Conservation (phyloP, 768 basidiomycete genomes). For the Kwoniella botswanensis region DNA sequence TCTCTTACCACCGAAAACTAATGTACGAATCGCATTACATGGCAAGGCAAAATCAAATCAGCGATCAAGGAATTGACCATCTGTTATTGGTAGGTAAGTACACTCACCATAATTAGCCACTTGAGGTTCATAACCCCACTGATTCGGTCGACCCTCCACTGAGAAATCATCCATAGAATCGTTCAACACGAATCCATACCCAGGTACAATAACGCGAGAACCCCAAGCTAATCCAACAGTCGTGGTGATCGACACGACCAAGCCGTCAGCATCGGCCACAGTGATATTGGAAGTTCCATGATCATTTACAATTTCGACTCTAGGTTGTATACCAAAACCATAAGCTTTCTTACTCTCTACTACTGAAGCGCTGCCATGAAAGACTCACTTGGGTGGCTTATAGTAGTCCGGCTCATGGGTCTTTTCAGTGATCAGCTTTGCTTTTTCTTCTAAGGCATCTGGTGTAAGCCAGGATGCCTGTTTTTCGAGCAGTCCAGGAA, state of each 20-base stretch:
- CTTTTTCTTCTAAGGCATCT: conserved; percentile 16
- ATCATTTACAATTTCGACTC: conserved; percentile 43
- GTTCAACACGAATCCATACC: conserved; percentile 48
- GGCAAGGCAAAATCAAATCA: conserved; percentile 18
- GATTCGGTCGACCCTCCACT: conserved; percentile 40
- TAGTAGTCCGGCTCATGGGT: conserved; percentile 45
- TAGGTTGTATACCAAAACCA: conserved; percentile 7
- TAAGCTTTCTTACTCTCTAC: too few species aligned
- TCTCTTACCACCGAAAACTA: conserved; percentile 42
- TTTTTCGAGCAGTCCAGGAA: conserved; percentile 32
- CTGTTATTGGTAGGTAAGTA: background rate
- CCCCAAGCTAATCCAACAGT: conserved; percentile 50
- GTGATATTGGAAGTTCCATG: conserved; percentile 53
- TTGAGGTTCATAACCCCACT: conserved; percentile 44
- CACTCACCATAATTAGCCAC: conserved; percentile 43
- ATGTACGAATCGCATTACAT: background rate
- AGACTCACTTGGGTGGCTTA: conserved; percentile 39
- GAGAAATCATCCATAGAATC: conserved; percentile 54
- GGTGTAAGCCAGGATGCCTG: conserved; percentile 37
- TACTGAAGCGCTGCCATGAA: too few species aligned
- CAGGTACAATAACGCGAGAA: conserved; percentile 47
- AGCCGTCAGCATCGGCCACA: conserved; percentile 40
- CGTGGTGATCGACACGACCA: conserved; percentile 49
- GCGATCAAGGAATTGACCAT: conserved; percentile 27
- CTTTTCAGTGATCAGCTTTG: conserved; percentile 37